Conservation (phyloP, 1,139 yeast species). For the Debaryomycetaceae sp. region DNA sequence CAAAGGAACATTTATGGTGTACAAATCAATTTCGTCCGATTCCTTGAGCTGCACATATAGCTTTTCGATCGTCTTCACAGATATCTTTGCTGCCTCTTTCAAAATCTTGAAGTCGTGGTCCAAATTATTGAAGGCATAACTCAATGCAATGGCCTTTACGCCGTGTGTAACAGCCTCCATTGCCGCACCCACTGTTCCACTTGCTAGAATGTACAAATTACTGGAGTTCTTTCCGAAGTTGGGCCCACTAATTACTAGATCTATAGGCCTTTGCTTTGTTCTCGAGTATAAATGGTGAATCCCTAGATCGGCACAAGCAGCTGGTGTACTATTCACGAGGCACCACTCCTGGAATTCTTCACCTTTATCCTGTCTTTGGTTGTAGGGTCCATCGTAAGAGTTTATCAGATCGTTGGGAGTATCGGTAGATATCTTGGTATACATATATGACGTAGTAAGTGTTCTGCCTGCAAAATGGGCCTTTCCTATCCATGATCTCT, state of each 20-base stretch:
- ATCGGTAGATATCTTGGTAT: slow-evolving; percentile 42
- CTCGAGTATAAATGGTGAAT: slow-evolving; percentile 61
- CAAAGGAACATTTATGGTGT: slow-evolving; percentile 82
- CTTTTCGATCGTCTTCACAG: slow-evolving; percentile 60
- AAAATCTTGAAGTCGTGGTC: slow-evolving; percentile 54
- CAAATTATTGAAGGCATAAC: slow-evolving; percentile 68
- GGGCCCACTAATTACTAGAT: slow-evolving; percentile 89
- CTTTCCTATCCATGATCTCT: slow-evolving; percentile 93
- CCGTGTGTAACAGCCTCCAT: slow-evolving; percentile 90
- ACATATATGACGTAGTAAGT: slow-evolving; percentile 64
- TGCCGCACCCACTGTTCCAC: slow-evolving; percentile 98
- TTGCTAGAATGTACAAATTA: slow-evolving; percentile 82
- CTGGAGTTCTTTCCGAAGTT: slow-evolving; percentile 92
- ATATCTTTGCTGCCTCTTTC: slow-evolving; percentile 62
- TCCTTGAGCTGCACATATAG: slow-evolving; percentile 57
- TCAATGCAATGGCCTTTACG: slow-evolving; percentile 70
- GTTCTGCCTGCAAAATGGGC: slow-evolving; percentile 91
- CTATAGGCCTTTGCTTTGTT: slow-evolving; percentile 56
- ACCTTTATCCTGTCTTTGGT: slow-evolving; percentile 36
- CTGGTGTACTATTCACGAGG: slow-evolving; percentile 88
- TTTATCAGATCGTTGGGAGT: slow-evolving; percentile 30
- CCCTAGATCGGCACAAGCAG: slow-evolving; percentile 91
- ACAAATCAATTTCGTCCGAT: slow-evolving; percentile 55
- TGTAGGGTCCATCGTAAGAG: slow-evolving; percentile 67
- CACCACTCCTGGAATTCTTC: slow-evolving; percentile 70